These are phyloP conservation scores for Aspergillus transmontanensis DNA, from an alignment of 2,329 filamentous ascomycete genomes.

Conservation along the genomic window DNA sequence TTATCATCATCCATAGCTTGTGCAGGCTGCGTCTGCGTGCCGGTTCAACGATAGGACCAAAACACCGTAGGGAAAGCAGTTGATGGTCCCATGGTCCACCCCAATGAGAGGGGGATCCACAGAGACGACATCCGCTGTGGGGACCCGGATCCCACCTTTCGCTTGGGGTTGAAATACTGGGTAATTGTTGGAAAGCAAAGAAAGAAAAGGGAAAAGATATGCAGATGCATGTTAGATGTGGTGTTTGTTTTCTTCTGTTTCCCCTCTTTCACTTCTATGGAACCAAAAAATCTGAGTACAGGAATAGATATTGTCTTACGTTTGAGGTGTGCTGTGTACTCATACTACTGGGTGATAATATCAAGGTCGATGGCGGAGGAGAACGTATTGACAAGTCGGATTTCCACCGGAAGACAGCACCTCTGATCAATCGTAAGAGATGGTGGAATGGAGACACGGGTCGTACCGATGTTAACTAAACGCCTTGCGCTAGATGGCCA, in stretches of 20 bases:
- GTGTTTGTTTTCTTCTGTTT: neutral
- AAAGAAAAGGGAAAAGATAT: neutral
- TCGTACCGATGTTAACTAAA: neutral
- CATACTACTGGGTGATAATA: neutral
- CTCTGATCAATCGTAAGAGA: neutral
- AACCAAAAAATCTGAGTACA: neutral
- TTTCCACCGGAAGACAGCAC: neutral
- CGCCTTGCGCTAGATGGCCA: neutral
- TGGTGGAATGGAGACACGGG: neutral
- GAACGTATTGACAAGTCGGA: neutral
- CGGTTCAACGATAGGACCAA: neutral
- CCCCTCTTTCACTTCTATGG: neutral
- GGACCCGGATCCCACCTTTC: neutral
- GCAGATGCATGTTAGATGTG: neutral
- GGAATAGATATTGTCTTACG: neutral
- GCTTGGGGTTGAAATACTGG: neutral
- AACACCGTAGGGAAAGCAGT: neutral
- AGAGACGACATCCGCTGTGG: constrained; percentile 1
- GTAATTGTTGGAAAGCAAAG: neutral
- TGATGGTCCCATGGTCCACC: neutral
- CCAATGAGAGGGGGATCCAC: neutral
- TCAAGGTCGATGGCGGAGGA: neutral
- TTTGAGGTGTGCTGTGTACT: neutral
- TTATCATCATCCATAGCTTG: neutral
- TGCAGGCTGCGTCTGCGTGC: neutral